Evolutionary conservation across 495 filamentous ascomycete species (phyloP).

Genomic region (Annulohypoxylon maeteangense): DNA sequence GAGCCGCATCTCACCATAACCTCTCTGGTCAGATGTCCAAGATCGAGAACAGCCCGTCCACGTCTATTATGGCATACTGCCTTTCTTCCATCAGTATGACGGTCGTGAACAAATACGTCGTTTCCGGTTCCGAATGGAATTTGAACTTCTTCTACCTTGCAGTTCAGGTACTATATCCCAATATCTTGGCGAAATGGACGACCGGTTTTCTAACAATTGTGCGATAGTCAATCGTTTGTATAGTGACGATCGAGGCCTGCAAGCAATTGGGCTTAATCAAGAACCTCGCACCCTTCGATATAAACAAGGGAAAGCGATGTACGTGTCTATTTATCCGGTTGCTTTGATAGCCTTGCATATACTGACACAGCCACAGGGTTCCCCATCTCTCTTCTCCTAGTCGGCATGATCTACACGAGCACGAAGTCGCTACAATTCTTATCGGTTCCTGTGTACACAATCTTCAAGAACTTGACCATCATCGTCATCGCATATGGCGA

Average conservation of each 20-base stretch:
- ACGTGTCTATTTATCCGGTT: constrained; percentile 45
- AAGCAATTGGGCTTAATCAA: constrained; percentile 86
- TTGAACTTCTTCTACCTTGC: constrained; percentile 94
- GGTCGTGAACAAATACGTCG: constrained; percentile 97
- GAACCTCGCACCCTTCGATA: constrained; percentile 86
- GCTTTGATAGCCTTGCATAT: constrained; percentile 6
- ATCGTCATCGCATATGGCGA: constrained; percentile 99
- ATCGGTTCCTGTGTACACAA: constrained; percentile 98
- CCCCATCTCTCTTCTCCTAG: constrained; percentile 93
- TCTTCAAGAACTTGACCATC: constrained; percentile 99
- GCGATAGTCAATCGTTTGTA: constrained; percentile 86
- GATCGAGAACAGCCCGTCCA: constrained; percentile 74
- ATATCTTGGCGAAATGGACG: neutral
- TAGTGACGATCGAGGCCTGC: constrained; percentile 84
- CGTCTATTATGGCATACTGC: constrained; percentile 92
- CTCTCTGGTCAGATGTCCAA: constrained; percentile 49
- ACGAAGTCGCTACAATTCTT: constrained; percentile 97
- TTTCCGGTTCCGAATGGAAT: constrained; percentile 91
- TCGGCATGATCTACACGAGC: constrained; percentile 99
- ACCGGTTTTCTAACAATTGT: constrained; percentile 36
- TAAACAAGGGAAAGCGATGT: constrained; percentile 93
- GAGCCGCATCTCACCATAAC: constrained; percentile 36
- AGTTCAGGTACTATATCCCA: constrained; percentile 77
- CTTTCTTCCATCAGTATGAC: constrained; percentile 97
- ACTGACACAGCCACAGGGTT: constrained; percentile 75